Conservation (phyloP, 192 early-diverging fungal genomes). For the Neocallimastix lanati region DNA sequence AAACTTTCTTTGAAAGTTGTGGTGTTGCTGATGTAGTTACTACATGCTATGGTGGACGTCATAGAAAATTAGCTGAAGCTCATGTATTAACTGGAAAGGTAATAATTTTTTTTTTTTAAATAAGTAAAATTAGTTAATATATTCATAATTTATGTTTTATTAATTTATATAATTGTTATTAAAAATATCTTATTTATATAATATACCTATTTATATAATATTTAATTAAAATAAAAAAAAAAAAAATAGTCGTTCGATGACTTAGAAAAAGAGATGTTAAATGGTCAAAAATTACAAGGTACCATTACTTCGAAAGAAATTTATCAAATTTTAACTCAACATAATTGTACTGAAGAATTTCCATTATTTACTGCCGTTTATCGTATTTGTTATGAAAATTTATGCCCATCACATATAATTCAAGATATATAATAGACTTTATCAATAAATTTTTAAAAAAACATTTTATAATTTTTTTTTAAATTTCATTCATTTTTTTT, state of each 20-base stretch:
- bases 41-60: slow-evolving; percentile 87
- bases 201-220: too few relatives aligned
- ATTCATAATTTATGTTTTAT: too few relatives aligned
- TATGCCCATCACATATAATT: slow-evolving; percentile 49
- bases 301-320: slow-evolving; percentile 79
- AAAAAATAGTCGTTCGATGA: slow-evolving; percentile 67
- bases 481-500: too few relatives aligned
- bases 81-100: slow-evolving; percentile 74
- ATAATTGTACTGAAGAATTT: slow-evolving; percentile 36
- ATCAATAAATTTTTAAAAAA: too few relatives aligned
- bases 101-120: too few relatives aligned
- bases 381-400: slow-evolving; percentile 65
- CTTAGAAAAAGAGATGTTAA: slow-evolving; percentile 80
- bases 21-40: slow-evolving; percentile 94
- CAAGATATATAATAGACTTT: slow-evolving; percentile 21
- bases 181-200: too few relatives aligned
- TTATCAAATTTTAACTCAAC: slow-evolving; percentile 50
- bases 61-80: slow-evolving; percentile 81
- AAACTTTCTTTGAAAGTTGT: slow-evolving; percentile 93
- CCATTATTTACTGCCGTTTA: slow-evolving; percentile 92
- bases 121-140: too few relatives aligned
- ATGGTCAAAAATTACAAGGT: slow-evolving; percentile 95
- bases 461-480: too few relatives aligned
- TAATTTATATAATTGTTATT: too few relatives aligned
- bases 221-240: too few relatives aligned